phyloP scores from a whole-genome alignment of 768 basidiomycete species.

The Boletus coccyginus region DNA sequence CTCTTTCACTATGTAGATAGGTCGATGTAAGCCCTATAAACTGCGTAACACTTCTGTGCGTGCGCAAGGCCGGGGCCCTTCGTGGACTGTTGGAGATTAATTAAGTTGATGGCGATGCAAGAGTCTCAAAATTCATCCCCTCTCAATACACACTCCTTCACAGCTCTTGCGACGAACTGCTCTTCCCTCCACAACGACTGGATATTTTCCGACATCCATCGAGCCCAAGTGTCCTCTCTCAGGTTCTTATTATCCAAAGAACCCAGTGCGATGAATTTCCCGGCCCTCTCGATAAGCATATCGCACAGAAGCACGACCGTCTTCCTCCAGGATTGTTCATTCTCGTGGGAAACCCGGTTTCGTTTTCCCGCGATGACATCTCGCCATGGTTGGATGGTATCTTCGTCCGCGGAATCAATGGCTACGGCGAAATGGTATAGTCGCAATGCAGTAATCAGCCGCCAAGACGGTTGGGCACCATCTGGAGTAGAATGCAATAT shows the following conservation, averaged over 20 bases:
- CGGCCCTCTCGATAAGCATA: constrained; percentile 34
- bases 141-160: constrained; percentile 42
- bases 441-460: constrained; percentile 69
- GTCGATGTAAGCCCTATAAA: too few species aligned
- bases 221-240: constrained; percentile 24
- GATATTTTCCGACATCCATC: constrained; percentile 41
- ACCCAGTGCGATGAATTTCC: constrained; percentile 11
- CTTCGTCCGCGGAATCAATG: constrained; percentile 22
- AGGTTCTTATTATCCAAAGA: background rate
- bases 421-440: constrained; percentile 52
- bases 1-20: too few species aligned
- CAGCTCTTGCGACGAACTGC: constrained; percentile 44
- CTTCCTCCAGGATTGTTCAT: constrained; percentile 47
- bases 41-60: background rate
- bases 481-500: constrained; percentile 60
- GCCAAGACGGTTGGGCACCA: constrained; percentile 76
- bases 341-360: constrained; percentile 45
- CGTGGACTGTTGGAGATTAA: background rate
- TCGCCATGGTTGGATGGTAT: constrained; percentile 47
- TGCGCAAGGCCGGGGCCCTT: too few species aligned
- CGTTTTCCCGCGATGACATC: constrained; percentile 49
- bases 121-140: constrained; percentile 47
- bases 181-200: constrained; percentile 62
- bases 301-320: constrained; percentile 41
- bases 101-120: background rate